phyloP scores from a whole-genome alignment of 176 grass and related monocot species.

The Neostapfia colusana region DNA sequence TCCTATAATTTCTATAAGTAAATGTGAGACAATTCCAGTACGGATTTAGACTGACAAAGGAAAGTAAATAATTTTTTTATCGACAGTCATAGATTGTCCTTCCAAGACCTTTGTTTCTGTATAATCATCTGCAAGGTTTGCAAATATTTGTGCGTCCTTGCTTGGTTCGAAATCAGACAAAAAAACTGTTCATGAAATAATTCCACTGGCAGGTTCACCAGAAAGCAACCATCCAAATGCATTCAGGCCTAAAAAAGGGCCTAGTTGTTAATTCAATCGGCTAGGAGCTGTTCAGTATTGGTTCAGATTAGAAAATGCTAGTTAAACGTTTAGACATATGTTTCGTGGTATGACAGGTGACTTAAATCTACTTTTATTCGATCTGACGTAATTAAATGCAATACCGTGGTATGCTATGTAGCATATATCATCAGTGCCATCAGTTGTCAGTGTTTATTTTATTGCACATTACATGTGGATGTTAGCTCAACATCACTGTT shows the following conservation, averaged over 20 bases:
- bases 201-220: neutral
- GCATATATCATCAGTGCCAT: neutral
- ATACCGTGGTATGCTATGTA: neutral
- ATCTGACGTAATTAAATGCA: conserved; percentile 12
- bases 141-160: neutral
- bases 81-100: neutral
- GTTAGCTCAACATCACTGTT: neutral
- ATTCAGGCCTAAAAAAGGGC: neutral
- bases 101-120: neutral
- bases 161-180: neutral
- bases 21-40: neutral
- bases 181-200: neutral
- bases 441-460: conserved; percentile 18
- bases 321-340: neutral
- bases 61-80: neutral
- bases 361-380: neutral
- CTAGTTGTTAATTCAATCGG: neutral
- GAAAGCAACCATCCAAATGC: neutral
- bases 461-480: conserved; percentile 13
- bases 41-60: neutral
- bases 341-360: neutral
- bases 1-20: conserved; percentile 1
- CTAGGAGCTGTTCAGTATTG: neutral
- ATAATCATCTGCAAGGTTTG: neutral
- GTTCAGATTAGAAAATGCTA: neutral